phyloP scores from a whole-genome alignment of 2,329 filamentous ascomycete species.

The Alternaria gansuensis region DNA sequence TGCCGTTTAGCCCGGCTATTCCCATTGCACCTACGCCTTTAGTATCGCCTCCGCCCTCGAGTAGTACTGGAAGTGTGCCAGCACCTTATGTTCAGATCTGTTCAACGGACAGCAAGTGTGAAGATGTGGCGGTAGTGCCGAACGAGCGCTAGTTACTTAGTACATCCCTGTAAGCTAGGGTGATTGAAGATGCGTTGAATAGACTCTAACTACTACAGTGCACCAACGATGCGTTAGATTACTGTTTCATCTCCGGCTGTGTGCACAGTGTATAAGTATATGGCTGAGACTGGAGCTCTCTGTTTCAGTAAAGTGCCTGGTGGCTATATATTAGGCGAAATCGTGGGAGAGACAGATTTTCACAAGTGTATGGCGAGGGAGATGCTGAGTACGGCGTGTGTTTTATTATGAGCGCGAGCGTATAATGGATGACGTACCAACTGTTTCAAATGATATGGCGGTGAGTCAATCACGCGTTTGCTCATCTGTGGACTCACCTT shows the following conservation, averaged over 20 bases:
- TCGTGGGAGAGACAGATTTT: background rate
- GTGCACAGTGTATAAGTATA: background rate
- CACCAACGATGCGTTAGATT: background rate
- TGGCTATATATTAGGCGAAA: background rate
- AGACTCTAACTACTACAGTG: background rate
- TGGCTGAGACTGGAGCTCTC: background rate
- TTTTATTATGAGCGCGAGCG: no score
- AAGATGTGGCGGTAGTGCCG: background rate
- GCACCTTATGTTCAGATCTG: background rate
- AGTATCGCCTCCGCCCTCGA: background rate
- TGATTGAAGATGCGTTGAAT: background rate
- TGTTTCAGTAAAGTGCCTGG: background rate
- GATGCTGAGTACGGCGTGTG: background rate
- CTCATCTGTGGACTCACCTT: background rate
- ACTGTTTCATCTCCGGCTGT: background rate
- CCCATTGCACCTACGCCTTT: background rate
- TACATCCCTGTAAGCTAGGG: background rate
- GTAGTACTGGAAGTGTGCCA: background rate
- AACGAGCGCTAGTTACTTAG: background rate
- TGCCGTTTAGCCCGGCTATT: background rate
- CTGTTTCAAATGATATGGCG: no score
- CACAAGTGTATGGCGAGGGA: background rate
- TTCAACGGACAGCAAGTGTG: background rate
- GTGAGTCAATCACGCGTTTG: background rate
- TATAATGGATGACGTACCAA: no score